Conservation (phyloP, 148 eudicot species). For the Tetragonia tetragonoides region DNA sequence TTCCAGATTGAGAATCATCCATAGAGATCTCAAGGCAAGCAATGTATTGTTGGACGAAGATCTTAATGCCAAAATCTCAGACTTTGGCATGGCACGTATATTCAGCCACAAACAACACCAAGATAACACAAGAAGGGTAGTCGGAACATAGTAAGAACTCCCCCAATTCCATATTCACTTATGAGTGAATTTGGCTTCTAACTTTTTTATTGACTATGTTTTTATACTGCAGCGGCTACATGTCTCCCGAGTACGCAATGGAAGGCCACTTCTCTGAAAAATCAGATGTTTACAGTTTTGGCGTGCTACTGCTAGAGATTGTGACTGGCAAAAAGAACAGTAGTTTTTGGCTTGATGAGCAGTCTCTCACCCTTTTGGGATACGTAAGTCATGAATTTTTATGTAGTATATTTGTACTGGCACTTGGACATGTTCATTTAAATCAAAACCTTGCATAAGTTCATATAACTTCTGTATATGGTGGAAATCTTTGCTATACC, state of each 20-base stretch:
- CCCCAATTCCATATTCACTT: neutral
- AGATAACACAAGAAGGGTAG: conserved; percentile 31
- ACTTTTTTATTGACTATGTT: neutral
- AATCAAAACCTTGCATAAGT: neutral
- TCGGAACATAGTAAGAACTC: conserved; percentile 32
- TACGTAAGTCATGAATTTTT: conserved; percentile 23
- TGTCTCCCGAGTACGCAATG: conserved; percentile 37
- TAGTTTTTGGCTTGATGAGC: conserved; percentile 30
- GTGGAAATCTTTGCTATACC: too few species aligned
- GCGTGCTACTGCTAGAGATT: conserved; percentile 31
- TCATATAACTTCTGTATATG: too few species aligned
- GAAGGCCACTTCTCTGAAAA: conserved; percentile 39
- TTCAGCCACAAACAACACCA: conserved; percentile 30
- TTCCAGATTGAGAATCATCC: too few species aligned
- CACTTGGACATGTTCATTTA: neutral
- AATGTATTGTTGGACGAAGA: conserved; percentile 34
- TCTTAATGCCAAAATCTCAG: conserved; percentile 32
- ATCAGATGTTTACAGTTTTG: conserved; percentile 34
- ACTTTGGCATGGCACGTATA: conserved; percentile 38
- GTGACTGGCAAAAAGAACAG: conserved; percentile 27
- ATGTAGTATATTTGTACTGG: neutral
- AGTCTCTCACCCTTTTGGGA: conserved; percentile 31
- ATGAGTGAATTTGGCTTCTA: neutral
- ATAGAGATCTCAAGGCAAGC: conserved; percentile 24
- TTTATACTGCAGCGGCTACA: neutral